Percentiles rank a stretch among this genome's conserved stretches.
phyloP scores from a whole-genome alignment of 805 yeast species.

The Brettanomyces sp. region DNA sequence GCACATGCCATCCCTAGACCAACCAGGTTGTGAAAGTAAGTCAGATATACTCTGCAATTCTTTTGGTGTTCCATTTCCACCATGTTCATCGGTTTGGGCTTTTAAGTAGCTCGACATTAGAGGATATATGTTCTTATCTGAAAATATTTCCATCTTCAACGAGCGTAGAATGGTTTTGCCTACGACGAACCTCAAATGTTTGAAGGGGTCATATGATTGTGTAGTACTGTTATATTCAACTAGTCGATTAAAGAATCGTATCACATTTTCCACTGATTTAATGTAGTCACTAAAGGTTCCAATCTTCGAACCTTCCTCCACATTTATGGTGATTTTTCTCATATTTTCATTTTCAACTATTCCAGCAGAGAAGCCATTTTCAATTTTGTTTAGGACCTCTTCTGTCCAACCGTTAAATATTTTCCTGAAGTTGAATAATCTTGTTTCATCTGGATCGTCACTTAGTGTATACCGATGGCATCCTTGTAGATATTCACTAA shows the following conservation, averaged over 20 bases:
- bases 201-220: constrained; percentile 7
- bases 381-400: constrained; percentile 9
- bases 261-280: constrained; percentile 13
- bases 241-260: constrained; percentile 17
- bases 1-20: constrained; percentile 23
- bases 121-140: constrained; percentile 16
- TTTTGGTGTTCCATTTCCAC: constrained; percentile 4
- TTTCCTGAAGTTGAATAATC: constrained; percentile 16
- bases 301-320: not conserved
- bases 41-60: constrained; percentile 12
- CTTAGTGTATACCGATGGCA: constrained; percentile 6
- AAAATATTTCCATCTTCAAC: constrained; percentile 16
- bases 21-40: constrained; percentile 15
- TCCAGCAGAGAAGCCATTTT: constrained; percentile 4
- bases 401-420: constrained; percentile 16
- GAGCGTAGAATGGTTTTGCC: constrained; percentile 13
- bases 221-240: constrained; percentile 5
- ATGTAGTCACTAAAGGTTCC: not conserved
- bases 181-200: constrained; percentile 10
- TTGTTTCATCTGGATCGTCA: constrained; percentile 3
- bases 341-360: not conserved
- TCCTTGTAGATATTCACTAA: constrained; percentile 10
- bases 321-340: not conserved
- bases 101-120: constrained; percentile 17
- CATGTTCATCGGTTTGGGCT: not conserved